A percentile compares a stretch with the other conserved stretches of the same genome.
Evolutionary conservation across 2,329 filamentous ascomycete species (phyloP).

Genomic region (Fusarium drepaniforme): DNA sequence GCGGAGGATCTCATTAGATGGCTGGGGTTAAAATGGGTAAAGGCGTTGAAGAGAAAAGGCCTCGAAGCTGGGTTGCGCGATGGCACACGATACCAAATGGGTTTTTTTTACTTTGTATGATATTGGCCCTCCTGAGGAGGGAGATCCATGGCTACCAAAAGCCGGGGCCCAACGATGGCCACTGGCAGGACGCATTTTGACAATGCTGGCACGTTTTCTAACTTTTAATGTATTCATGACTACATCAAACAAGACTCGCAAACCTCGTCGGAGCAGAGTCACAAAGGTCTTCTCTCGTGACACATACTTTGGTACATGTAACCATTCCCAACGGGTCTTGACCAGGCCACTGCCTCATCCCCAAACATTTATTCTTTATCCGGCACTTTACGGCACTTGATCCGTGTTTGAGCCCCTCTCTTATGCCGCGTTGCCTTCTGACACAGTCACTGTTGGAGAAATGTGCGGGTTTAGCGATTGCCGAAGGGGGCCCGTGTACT

Average conservation of each 20-base stretch:
- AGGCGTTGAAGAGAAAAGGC: constrained; percentile 13
- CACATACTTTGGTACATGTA: neutral
- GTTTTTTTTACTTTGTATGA: constrained; percentile 8
- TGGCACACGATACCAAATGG: constrained; percentile 3
- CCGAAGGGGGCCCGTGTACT: neutral
- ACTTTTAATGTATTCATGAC: constrained; percentile 24
- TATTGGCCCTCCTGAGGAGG: neutral
- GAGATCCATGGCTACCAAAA: neutral
- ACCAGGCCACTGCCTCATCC: neutral
- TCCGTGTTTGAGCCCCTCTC: neutral
- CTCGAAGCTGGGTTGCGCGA: neutral
- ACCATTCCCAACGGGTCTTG: neutral
- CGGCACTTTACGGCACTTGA: neutral
- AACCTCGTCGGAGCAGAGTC: neutral
- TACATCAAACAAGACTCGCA: neutral
- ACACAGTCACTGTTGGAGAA: neutral
- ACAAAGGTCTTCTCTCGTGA: neutral
- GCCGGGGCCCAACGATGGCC: neutral
- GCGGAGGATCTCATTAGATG: neutral
- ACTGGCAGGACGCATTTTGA: constrained; percentile 13
- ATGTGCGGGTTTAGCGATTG: neutral
- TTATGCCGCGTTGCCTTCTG: neutral
- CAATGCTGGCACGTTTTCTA: neutral
- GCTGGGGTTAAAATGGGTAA: neutral
- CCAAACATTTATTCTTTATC: neutral